phyloP scores from a whole-genome alignment of 2,329 filamentous ascomycete species.

The Penicillium crustosum region DNA sequence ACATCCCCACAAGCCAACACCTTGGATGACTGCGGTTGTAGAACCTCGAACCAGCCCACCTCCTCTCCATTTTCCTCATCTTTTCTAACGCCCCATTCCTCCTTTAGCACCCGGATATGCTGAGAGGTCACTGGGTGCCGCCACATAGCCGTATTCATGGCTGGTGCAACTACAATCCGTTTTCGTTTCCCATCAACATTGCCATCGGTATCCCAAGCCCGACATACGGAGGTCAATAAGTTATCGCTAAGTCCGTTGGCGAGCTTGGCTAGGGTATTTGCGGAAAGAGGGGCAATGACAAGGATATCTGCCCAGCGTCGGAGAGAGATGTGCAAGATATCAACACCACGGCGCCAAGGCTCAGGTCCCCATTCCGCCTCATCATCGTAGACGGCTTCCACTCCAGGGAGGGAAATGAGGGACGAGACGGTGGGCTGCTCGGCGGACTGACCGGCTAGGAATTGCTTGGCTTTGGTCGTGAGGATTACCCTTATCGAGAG shows the following conservation, averaged over 20 bases:
- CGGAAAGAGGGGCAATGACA: conserved; percentile 77
- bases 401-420: conserved; percentile 62
- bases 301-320: conserved; percentile 75
- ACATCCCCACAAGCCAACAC: conserved; percentile 79
- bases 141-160: conserved; percentile 91
- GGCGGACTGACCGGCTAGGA: conserved; percentile 69
- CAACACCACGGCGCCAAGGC: conserved; percentile 71
- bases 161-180: conserved; percentile 70
- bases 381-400: conserved; percentile 76
- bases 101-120: conserved; percentile 66
- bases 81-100: conserved; percentile 64
- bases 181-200: conserved; percentile 56
- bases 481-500: conserved; percentile 79
- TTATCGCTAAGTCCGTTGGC: conserved; percentile 72
- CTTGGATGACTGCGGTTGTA: conserved; percentile 67
- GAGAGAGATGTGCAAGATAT: conserved; percentile 84
- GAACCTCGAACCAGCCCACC: conserved; percentile 65
- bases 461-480: conserved; percentile 68
- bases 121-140: conserved; percentile 72
- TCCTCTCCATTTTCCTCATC: conserved; percentile 31
- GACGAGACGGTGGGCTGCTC: conserved; percentile 70
- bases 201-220: conserved; percentile 77
- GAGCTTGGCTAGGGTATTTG: conserved; percentile 84
- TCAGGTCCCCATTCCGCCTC: conserved; percentile 72
- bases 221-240: conserved; percentile 67